Percentiles rank a stretch among this genome's conserved stretches.
Conservation (phyloP, 2,329 filamentous ascomycete species). For the Colletotrichum eleusines region DNA sequence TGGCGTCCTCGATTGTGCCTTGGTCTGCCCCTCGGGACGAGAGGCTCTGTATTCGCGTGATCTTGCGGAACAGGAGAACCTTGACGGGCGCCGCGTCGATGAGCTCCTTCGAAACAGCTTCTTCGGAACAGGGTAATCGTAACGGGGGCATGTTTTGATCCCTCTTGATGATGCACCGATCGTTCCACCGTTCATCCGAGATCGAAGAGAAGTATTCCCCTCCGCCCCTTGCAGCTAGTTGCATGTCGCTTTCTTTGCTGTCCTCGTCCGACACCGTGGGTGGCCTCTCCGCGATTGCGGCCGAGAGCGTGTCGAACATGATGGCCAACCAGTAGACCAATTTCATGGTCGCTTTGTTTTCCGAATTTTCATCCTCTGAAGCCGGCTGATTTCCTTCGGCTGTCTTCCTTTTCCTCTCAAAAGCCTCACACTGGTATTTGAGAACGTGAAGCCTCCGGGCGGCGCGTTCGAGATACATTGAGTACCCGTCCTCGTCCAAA, state of each 20-base stretch:
- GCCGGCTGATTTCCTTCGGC: accelerated
- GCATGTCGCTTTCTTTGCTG: constrained; percentile 47
- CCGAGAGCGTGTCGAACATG: constrained; percentile 70
- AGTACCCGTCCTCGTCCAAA: constrained; percentile 47
- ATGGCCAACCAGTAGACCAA: constrained; percentile 69
- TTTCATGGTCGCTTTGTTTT: constrained; percentile 59
- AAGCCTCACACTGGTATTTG: constrained; percentile 50
- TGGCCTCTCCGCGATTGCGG: constrained; percentile 60
- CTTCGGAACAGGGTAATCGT: constrained; percentile 67
- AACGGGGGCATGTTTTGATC: constrained; percentile 46
- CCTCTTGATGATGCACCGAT: constrained; percentile 54
- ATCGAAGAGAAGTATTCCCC: constrained; percentile 46
- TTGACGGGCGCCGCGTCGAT: constrained; percentile 68
- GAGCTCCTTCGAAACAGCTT: constrained; percentile 62
- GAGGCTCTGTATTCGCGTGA: constrained; percentile 67
- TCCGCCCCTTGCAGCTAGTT: constrained; percentile 12
- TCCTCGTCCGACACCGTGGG: constrained; percentile 56
- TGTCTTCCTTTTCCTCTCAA: not conserved
- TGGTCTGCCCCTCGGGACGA: constrained; percentile 54
- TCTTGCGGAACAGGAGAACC: constrained; percentile 68
- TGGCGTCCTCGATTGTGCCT: constrained; percentile 60
- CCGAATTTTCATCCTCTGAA: not conserved
- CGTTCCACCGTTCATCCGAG: constrained; percentile 45
- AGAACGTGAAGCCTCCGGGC: constrained; percentile 55
- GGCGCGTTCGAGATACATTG: constrained; percentile 53